These are phyloP conservation scores for Cyphellophora europaea DNA, from an alignment of 2,329 filamentous ascomycete genomes.

Conservation along the genomic window DNA sequence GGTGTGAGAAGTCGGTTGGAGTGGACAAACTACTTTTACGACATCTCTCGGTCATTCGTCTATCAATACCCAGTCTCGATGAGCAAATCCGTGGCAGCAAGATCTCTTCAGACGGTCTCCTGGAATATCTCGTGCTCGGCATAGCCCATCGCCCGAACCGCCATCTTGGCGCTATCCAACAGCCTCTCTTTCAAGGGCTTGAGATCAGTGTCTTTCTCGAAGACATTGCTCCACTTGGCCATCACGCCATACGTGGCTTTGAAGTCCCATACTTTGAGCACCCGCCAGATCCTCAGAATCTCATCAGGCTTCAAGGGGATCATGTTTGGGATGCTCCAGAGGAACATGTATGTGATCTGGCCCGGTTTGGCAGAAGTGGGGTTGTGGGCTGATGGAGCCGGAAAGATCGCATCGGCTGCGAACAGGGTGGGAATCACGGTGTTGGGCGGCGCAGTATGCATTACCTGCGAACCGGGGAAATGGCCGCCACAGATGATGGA, in stretches of 20 bases:
- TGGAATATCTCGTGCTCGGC: conserved; percentile 23
- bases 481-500: conserved; percentile 68
- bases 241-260: conserved; percentile 46
- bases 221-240: conserved; percentile 14
- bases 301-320: conserved; percentile 60
- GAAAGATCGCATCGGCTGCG: conserved; percentile 68
- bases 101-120: conserved; percentile 3
- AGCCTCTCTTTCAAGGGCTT: conserved; percentile 53
- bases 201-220: conserved; percentile 54
- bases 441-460: conserved; percentile 25
- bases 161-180: conserved; percentile 68
- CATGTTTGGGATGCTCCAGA: conserved; percentile 21
- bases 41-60: not conserved
- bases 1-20: conserved; percentile 11
- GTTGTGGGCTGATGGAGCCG: conserved; percentile 64
- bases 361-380: conserved; percentile 14
- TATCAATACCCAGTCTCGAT: too few relatives aligned
- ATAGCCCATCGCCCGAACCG: conserved; percentile 40
- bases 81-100: too few relatives aligned
- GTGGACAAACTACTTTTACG: not conserved
- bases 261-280: conserved; percentile 56
- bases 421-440: conserved; percentile 55
- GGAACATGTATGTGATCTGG: conserved; percentile 14
- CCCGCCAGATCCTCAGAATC: conserved; percentile 61
- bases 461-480: conserved; percentile 64